Evolutionary conservation across 78 protist species (phyloP).

Genomic region (Polysphondylium violaceum): DNA sequence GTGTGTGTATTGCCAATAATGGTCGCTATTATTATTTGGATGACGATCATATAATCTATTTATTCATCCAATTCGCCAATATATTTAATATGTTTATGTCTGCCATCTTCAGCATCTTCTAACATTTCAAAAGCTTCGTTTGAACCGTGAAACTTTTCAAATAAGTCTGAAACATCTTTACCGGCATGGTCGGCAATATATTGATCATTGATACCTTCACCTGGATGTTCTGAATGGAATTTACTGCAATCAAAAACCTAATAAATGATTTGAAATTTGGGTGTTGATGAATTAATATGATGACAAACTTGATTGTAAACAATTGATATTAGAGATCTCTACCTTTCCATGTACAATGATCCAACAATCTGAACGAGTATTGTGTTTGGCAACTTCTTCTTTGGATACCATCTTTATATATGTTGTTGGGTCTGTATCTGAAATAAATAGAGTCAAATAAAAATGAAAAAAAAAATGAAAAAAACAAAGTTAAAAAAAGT

Average conservation of each 20-base stretch:
- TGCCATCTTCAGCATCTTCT: constrained; percentile 43
- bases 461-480: too few relatives aligned
- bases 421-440: too few relatives aligned
- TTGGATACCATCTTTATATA: constrained; percentile 15
- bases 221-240: constrained; percentile 61
- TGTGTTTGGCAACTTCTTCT: constrained; percentile 52
- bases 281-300: constrained; percentile 1
- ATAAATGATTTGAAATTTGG: too few relatives aligned
- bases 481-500: too few relatives aligned
- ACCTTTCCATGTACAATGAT: constrained; percentile 38
- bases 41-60: too few relatives aligned
- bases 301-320: neutral
- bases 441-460: too few relatives aligned
- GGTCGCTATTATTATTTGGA: too few relatives aligned
- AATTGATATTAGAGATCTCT: neutral
- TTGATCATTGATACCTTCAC: constrained; percentile 77
- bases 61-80: constrained; percentile 63
- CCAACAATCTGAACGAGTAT: constrained; percentile 55
- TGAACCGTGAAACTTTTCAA: constrained; percentile 56
- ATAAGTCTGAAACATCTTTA: constrained; percentile 61
- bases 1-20: too few relatives aligned
- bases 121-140: constrained; percentile 76
- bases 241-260: constrained; percentile 55
- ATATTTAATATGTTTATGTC: constrained; percentile 27
- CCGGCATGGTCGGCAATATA: constrained; percentile 75